Evolutionary conservation across 345 rosid genomes (phyloP), one percentile per base, ranked within the genome.

Genomic region (Tarenaya hassleriana): DNA sequence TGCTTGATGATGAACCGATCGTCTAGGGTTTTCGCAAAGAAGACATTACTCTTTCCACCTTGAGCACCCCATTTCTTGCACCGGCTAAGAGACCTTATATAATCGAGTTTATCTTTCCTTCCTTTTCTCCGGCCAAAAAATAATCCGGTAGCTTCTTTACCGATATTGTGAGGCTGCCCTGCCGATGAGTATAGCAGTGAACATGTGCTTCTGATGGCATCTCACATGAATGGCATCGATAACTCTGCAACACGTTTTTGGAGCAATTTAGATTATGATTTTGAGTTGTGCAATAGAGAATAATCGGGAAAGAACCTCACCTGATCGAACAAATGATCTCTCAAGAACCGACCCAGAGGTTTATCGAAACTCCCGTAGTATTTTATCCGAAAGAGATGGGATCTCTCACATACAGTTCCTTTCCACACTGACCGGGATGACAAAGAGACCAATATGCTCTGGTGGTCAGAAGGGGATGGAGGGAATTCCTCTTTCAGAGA

Each of bases 151-250:
- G 78, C 73, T 83, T 88, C 79, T 78, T 85, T 54, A 94, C 97
- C 54, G 99, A 88, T 79, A 94, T 94, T 0, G 99, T 88, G 40
- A 94, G 95, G 53, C 85, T 83, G 50, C 99, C 99, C 65, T 88
- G 97, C 21, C 94, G 80, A 79, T 94, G 97, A 63, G 94, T 88
- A 41, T 94, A 94, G 69, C 99, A 94, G 47, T 94, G 94, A 60
- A 94, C 88, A 62, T 92, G 99, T 50, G 99, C 95, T 70, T 88
- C 95, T 50, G 97, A 71, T 53, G 97, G 95, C 99, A 86, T 83
- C 70, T 80, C 85, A 74, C 99, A 94, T 45, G 85, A 81, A 20
- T 65, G 70, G 24, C 99, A 94, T 31, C 63, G 76, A 60, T 76
- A 81, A 67, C 60, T 69, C 99, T 88, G 76, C 50, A 29, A 72